Base-by-base conservation (phyloP, 1,139 yeast species). In the Pichia sp. region DNA sequence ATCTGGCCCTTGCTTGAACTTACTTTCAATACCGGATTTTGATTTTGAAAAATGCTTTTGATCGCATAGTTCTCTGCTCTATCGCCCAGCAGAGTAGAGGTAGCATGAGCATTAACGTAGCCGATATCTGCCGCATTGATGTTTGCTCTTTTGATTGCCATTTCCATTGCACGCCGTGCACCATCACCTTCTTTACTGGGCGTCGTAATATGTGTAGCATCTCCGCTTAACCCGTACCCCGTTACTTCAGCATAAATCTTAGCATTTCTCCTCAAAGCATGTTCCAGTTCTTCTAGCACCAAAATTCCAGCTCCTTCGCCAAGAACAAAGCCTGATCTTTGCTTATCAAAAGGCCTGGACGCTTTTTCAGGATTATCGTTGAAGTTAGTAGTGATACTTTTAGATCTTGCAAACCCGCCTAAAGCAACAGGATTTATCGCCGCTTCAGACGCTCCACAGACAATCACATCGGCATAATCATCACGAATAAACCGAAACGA, bases 61-160 rank as follows among this genome's bases (percentile, higher is more conserved):
- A 93, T 83, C 3, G 98, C 99, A 45, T 69, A 67, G 62, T 86
- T 83, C 65, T 95, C 99, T 0, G 96, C 95, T 21, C 82, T 71
- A 64, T 95, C 99, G 4, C 99, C 99, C 8, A 91, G 72, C 7
- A 74, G 72, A 0, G 99, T 95, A 0, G 96, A 87, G 0, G 99
- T 95, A 0, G 99, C 99, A 69, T 95, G 99, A 1, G 99, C 98
- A 69, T 95, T 95, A 48, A 95, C 75, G 64, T 90, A 93, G 49
- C 78, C 89, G 8, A 93, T 73, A 4, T 79, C 72, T 2, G 63
- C 49, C 0, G 82, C 75, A 1, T 63, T 61, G 2, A 78, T 57
- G 0, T 66, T 66, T 1, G 85, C 83, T 37, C 75, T 72, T 23
- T 70, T 66, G 21, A 91, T 60, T 0, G 98, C 96, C 77, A 79